phyloP scores from a whole-genome alignment of 2,329 filamentous ascomycete genomes.

The Xylaria hypoxylon region DNA sequence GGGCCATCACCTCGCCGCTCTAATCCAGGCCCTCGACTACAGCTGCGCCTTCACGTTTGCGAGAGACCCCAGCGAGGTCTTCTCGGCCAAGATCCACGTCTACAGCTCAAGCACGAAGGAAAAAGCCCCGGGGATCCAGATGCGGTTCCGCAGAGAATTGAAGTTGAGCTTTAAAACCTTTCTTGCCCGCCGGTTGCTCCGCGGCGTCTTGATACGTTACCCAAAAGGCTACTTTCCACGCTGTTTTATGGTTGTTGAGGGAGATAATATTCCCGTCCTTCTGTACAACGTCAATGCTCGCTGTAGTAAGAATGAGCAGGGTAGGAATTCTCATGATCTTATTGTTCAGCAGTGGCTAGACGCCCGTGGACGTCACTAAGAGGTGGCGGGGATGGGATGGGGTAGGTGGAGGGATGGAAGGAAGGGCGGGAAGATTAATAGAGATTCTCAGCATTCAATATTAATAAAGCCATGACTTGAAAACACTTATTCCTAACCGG shows the following conservation, averaged over 20 bases:
- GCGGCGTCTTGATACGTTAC: constrained; percentile 12
- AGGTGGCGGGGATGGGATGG: too few species aligned
- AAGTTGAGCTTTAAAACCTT: not conserved
- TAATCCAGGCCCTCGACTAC: not conserved
- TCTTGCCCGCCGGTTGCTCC: constrained; percentile 2
- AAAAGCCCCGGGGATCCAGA: not conserved
- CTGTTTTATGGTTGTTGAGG: constrained; percentile 1
- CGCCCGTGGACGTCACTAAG: not conserved
- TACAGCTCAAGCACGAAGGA: not conserved
- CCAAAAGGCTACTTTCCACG: constrained; percentile 7
- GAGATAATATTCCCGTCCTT: not conserved
- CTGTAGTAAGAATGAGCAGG: not conserved
- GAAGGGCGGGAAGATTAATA: not conserved
- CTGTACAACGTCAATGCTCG: not conserved
- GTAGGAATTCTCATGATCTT: not conserved
- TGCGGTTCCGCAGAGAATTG: not conserved
- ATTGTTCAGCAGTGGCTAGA: not conserved
- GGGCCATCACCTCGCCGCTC: not conserved
- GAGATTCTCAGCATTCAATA: not conserved
- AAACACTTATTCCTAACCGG: too few species aligned
- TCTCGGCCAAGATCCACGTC: not conserved
- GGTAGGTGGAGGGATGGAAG: not conserved
- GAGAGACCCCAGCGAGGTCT: not conserved
- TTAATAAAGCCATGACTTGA: not conserved
- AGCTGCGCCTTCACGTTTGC: constrained; percentile 1